Conservation (phyloP, 2,329 filamentous ascomycete genomes). For the Diaporthe eres region DNA sequence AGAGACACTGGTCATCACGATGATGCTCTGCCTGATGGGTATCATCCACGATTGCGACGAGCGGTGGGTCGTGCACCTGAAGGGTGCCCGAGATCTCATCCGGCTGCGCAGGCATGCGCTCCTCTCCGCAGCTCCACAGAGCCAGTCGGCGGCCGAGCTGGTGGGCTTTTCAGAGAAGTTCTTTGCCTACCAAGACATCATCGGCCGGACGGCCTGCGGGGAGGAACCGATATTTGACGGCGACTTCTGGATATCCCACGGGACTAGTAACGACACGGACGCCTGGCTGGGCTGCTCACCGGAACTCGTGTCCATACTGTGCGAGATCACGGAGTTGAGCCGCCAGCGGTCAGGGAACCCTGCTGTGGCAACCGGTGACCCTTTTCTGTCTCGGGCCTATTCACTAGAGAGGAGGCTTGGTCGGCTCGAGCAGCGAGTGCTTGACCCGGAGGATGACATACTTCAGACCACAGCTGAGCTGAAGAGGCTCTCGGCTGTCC, state of each 20-base stretch:
- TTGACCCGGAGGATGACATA: conserved; percentile 48
- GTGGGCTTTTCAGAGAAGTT: conserved; percentile 59
- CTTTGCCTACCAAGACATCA: conserved; percentile 66
- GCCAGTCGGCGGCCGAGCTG: conserved; percentile 41
- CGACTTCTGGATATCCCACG: conserved; percentile 58
- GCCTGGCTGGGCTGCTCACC: conserved; percentile 65
- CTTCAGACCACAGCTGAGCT: conserved; percentile 56
- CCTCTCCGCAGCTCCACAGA: background rate
- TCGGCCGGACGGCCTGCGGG: conserved; percentile 64
- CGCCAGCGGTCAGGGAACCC: conserved; percentile 50
- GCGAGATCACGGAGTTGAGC: conserved; percentile 62
- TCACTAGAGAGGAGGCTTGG: conserved; percentile 52
- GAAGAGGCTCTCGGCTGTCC: conserved; percentile 58
- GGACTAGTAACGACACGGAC: conserved; percentile 52
- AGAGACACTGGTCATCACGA: conserved; percentile 58
- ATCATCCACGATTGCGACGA: conserved; percentile 53
- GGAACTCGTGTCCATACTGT: conserved; percentile 60
- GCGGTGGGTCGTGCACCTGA: conserved; percentile 62
- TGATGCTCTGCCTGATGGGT: conserved; percentile 61
- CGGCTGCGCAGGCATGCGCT: conserved; percentile 50
- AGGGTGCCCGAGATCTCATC: conserved; percentile 62
- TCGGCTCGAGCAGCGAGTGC: conserved; percentile 41
- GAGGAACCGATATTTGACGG: conserved; percentile 60
- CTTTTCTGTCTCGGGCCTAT: conserved; percentile 52
- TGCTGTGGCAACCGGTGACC: conserved; percentile 48